These are phyloP conservation scores for Neurospora terricola DNA, from an alignment of 495 filamentous ascomycete species.

Conservation along the genomic window DNA sequence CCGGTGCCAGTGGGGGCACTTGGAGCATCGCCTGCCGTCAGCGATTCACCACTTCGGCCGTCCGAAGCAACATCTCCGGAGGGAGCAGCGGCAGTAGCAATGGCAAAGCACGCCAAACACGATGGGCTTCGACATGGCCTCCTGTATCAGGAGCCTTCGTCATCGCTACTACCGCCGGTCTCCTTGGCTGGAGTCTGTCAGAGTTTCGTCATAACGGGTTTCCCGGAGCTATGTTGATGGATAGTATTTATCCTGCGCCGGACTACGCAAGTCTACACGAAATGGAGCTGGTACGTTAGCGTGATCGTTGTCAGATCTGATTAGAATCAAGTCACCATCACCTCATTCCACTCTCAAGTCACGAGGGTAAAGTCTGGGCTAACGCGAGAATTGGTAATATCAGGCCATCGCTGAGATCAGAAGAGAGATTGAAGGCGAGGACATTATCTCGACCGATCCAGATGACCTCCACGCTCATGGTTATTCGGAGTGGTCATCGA, in stretches of 20 bases:
- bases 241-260: conserved; percentile 26
- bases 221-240: conserved; percentile 26
- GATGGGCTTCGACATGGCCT: conserved; percentile 19
- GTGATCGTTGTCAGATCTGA: background rate
- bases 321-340: background rate
- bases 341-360: background rate
- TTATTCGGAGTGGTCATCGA: conserved; percentile 82
- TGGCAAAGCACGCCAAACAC: background rate
- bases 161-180: conserved; percentile 30
- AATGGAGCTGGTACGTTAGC: conserved; percentile 39
- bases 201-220: conserved; percentile 17
- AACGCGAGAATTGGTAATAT: background rate
- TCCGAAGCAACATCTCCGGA: conserved; percentile 11
- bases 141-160: conserved; percentile 24
- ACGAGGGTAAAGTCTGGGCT: background rate
- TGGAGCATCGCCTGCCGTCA: conserved; percentile 8
- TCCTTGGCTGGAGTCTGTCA: conserved; percentile 33
- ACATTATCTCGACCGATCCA: conserved; percentile 71
- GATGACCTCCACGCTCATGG: conserved; percentile 75
- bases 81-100: background rate
- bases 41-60: conserved; percentile 11
- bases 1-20: background rate
- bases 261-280: conserved; percentile 40
- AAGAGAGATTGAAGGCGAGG: conserved; percentile 47
- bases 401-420: conserved; percentile 45